phyloP scores from a whole-genome alignment of 2,329 filamentous ascomycete genomes.

The Exophiala viscosa region DNA sequence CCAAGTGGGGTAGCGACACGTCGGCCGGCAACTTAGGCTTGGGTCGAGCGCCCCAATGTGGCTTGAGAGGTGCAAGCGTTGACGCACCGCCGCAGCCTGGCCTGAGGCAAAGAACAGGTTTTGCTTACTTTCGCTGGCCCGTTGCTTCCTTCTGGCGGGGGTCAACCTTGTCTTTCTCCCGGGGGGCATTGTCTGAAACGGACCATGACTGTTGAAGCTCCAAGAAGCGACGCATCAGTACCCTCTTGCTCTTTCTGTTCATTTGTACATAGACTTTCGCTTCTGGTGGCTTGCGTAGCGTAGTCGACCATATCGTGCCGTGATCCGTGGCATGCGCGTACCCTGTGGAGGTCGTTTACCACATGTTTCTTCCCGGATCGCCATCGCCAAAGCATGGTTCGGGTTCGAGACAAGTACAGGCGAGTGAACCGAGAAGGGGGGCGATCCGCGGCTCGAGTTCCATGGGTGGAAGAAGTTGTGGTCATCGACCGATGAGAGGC shows the following conservation, averaged over 20 bases:
- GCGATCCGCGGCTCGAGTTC: not conserved
- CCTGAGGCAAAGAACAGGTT: constrained; percentile 9
- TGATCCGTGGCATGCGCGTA: no score
- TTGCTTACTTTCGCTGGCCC: not conserved
- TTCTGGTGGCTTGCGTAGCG: no score
- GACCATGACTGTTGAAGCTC: no score
- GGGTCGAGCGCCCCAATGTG: constrained; percentile 2
- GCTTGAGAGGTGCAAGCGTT: constrained; percentile 7
- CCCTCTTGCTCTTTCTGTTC: no score
- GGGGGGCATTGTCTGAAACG: not conserved
- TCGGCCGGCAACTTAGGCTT: constrained; percentile 6
- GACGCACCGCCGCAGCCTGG: constrained; percentile 12
- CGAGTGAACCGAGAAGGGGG: constrained; percentile 6
- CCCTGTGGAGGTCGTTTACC: not conserved
- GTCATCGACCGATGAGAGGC: not conserved
- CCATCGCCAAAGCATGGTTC: not conserved
- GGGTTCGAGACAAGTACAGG: constrained; percentile 5
- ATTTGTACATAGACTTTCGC: no score
- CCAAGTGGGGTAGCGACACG: constrained; percentile 9
- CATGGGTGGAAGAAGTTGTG: not conserved
- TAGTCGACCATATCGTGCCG: no score
- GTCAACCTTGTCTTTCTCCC: constrained; percentile 39
- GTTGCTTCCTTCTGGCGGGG: constrained; percentile 42
- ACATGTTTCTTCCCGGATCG: not conserved
- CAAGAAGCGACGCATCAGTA: no score